Conservation (phyloP, 2,329 filamentous ascomycete species). For the Phialophora macrospora region DNA sequence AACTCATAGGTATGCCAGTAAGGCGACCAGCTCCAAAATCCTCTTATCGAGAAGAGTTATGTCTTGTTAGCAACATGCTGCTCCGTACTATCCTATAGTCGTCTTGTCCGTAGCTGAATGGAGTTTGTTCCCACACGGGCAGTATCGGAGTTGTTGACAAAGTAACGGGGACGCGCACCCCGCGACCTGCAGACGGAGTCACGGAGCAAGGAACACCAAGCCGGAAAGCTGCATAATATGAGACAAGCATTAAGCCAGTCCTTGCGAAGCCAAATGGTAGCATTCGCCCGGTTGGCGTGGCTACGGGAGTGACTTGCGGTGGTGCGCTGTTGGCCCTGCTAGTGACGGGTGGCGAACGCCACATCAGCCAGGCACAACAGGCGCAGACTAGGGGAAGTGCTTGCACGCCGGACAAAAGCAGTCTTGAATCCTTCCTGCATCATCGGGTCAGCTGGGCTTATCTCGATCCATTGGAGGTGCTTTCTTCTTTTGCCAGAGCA, state of each 20-base stretch:
- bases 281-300: not conserved
- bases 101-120: not conserved
- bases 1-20: not conserved
- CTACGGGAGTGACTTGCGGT: not conserved
- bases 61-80: not conserved
- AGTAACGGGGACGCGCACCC: conserved; percentile 1
- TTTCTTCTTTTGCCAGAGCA: not conserved
- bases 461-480: not conserved
- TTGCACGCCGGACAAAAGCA: not conserved
- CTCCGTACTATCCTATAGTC: not conserved
- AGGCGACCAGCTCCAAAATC: not conserved
- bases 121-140: not conserved
- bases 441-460: not conserved
- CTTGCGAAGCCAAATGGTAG: not conserved
- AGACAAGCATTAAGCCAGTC: conserved; percentile 7
- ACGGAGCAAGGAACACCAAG: conserved; percentile 6
- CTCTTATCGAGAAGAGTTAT: not conserved
- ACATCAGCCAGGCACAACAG: not conserved
- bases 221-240: conserved; percentile 4
- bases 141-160: conserved; percentile 6
- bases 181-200: not conserved
- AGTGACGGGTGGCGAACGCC: not conserved
- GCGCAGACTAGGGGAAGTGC: not conserved
- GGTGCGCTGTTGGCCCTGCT: not conserved
- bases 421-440: not conserved